Conservation (phyloP, 768 basidiomycete species). For the Holtermannia corniformis region DNA sequence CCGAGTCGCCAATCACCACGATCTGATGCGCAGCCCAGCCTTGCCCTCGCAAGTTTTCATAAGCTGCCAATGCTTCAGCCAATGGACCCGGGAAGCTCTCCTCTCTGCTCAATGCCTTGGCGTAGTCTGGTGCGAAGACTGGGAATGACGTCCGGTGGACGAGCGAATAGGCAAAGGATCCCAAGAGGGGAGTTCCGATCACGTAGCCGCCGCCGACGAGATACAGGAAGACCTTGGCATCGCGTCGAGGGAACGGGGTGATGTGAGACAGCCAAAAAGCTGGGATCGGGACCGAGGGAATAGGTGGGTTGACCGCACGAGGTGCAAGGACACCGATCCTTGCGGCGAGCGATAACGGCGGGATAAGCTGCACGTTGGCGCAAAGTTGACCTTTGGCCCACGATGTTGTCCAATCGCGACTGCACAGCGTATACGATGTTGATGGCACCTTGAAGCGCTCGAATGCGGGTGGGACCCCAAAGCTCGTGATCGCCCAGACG, state of each 20-base stretch:
- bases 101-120: neutral
- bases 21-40: constrained; percentile 6
- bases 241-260: neutral
- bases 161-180: constrained; percentile 9
- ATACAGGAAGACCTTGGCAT: constrained; percentile 6
- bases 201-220: constrained; percentile 15
- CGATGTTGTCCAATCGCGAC: too few relatives aligned
- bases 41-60: neutral
- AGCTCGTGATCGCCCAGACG: constrained; percentile 9
- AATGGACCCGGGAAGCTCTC: constrained; percentile 4
- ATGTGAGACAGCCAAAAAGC: too few relatives aligned
- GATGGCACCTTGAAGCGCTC: too few relatives aligned
- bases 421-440: too few relatives aligned
- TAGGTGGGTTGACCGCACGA: neutral
- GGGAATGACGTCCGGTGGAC: too few relatives aligned
- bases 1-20: constrained; percentile 10
- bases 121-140: neutral
- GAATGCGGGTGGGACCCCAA: too few relatives aligned
- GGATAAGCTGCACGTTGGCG: too few relatives aligned
- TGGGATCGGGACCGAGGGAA: too few relatives aligned
- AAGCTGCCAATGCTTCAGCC: neutral
- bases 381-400: too few relatives aligned
- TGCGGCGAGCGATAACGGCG: too few relatives aligned
- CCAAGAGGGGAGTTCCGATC: constrained; percentile 7
- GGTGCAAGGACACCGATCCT: constrained; percentile 1